Percentiles rank a stretch among this genome's conserved stretches.
These are phyloP conservation scores for Edaphochlamys debaryana DNA, from an alignment of 139 green algal genomes.

Conservation along the genomic window DNA sequence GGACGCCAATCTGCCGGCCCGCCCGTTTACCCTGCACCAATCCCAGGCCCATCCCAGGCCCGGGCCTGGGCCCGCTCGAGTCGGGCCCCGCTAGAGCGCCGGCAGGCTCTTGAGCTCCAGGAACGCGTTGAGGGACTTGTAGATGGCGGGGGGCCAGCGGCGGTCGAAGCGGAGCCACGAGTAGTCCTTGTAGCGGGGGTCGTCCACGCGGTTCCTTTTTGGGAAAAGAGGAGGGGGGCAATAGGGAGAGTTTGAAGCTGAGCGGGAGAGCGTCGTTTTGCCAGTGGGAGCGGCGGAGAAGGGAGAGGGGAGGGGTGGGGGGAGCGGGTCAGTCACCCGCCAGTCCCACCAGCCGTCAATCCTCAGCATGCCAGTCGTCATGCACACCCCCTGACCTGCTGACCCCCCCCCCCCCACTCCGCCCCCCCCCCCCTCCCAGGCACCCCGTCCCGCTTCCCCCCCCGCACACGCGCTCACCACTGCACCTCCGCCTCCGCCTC, in stretches of 20 bases:
- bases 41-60: too few species aligned
- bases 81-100: neutral
- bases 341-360: too few species aligned
- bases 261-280: neutral
- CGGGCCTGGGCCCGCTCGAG: too few species aligned
- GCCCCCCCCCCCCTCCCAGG: too few species aligned
- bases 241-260: neutral
- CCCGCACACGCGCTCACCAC: conserved; percentile 55
- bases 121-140: conserved; percentile 68
- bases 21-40: too few species aligned
- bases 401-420: too few species aligned
- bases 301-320: too few species aligned
- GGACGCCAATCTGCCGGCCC: too few species aligned
- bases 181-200: conserved; percentile 57
- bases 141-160: conserved; percentile 80
- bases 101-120: conserved; percentile 69
- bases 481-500: conserved; percentile 83
- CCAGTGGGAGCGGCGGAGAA: neutral
- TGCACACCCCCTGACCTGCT: too few species aligned
- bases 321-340: too few species aligned
- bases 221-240: neutral
- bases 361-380: too few species aligned
- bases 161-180: conserved; percentile 73
- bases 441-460: too few species aligned
- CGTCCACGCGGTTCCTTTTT: conserved; percentile 65